phyloP scores from a whole-genome alignment of 768 basidiomycete species.

The Suillus hirtellus region DNA sequence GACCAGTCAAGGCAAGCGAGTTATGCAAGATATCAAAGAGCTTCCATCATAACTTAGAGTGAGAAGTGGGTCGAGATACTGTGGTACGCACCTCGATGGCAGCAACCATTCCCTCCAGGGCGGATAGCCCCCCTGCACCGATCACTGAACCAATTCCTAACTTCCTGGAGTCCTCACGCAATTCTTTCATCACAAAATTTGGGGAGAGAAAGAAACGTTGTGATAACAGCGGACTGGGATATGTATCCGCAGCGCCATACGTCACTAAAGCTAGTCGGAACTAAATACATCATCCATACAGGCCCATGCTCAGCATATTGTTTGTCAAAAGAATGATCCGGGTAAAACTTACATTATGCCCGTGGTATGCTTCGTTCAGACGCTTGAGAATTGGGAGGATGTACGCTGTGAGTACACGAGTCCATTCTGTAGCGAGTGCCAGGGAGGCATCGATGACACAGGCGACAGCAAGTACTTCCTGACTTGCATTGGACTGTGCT shows the following conservation, averaged over 20 bases:
- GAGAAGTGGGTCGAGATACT: not conserved
- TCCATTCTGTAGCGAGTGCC: constrained; percentile 55
- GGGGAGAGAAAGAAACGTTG: constrained; percentile 54
- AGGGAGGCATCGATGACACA: constrained; percentile 65
- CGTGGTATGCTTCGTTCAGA: constrained; percentile 43
- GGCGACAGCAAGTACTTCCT: constrained; percentile 47
- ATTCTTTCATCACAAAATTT: constrained; percentile 40
- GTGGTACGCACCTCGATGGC: constrained; percentile 58
- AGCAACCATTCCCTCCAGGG: constrained; percentile 69
- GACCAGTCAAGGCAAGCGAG: constrained; percentile 19
- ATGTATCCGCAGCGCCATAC: constrained; percentile 60
- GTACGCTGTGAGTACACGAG: constrained; percentile 45
- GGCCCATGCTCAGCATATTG: not conserved
- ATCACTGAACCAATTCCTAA: constrained; percentile 60
- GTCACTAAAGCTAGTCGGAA: constrained; percentile 55
- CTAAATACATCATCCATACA: constrained; percentile 20
- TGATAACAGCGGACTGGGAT: constrained; percentile 54
- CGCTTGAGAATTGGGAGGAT: constrained; percentile 53
- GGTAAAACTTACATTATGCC: constrained; percentile 36
- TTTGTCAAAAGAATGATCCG: not conserved
- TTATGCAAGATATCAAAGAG: constrained; percentile 38
- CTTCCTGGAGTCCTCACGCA: constrained; percentile 46
- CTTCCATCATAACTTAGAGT: constrained; percentile 38
- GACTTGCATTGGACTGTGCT: constrained; percentile 16
- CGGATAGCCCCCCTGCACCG: constrained; percentile 57